These are phyloP conservation scores for Moringa oleifera DNA, from an alignment of 345 rosid species.

Conservation along the genomic window DNA sequence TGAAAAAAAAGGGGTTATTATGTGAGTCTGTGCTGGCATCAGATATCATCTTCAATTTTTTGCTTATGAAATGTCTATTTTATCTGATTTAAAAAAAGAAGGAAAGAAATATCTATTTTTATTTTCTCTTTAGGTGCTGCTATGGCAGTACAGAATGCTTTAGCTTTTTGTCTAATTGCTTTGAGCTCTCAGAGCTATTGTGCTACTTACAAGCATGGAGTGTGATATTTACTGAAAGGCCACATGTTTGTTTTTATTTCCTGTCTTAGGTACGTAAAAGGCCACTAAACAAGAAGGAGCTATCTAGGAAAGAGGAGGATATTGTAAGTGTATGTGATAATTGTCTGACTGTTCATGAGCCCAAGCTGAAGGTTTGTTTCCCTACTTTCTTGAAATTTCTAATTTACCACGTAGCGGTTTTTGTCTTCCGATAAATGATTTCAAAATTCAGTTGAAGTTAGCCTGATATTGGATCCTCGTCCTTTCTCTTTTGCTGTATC, in stretches of 20 bases:
- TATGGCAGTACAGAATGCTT: not conserved
- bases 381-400: slow-evolving; percentile 6
- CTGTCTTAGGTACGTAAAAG: slow-evolving; percentile 80
- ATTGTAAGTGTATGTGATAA: slow-evolving; percentile 69
- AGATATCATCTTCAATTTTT: no score
- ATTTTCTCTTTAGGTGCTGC: not conserved
- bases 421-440: no score
- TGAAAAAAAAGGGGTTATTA: no score
- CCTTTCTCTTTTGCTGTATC: slow-evolving; percentile 1
- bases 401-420: no score
- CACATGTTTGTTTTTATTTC: not conserved
- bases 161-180: not conserved
- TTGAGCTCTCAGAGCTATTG: not conserved
- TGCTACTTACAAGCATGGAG: not conserved
- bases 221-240: slow-evolving; percentile 5
- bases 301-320: slow-evolving; percentile 89
- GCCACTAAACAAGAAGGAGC: slow-evolving; percentile 89
- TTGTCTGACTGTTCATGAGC: slow-evolving; percentile 78
- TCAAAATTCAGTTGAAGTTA: not conserved
- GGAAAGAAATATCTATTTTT: no score
- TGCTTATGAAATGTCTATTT: no score
- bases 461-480: not conserved
- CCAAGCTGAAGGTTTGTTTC: slow-evolving; percentile 84
- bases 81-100: no score
- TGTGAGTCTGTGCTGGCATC: no score